Evolutionary conservation across 176 grass and related monocot species (phyloP).

Genomic region (Cenchrus fungigraminus): DNA sequence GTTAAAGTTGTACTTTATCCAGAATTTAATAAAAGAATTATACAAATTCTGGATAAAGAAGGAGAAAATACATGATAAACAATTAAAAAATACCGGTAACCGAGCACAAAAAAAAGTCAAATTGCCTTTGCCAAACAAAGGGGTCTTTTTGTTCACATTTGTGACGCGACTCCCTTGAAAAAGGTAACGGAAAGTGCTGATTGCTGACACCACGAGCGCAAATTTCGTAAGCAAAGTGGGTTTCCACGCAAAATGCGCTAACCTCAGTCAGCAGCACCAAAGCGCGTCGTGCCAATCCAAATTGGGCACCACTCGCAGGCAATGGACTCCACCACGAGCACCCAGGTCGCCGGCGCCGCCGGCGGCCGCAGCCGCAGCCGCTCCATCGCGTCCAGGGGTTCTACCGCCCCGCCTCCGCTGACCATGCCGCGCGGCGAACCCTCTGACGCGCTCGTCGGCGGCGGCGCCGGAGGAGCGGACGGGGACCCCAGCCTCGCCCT

Average conservation of each 20-base stretch:
- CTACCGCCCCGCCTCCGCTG: neutral
- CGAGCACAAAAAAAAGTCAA: neutral
- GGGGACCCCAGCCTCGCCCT: conserved; percentile 35
- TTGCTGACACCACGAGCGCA: neutral
- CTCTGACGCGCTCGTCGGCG: neutral
- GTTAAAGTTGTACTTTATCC: no score
- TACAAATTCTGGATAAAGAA: no score
- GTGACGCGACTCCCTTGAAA: neutral
- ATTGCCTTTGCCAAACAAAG: neutral
- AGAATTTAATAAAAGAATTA: no score
- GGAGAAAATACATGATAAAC: no score
- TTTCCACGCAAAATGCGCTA: conserved; percentile 18
- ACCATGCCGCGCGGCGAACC: neutral
- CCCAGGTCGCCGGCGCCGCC: conserved; percentile 30
- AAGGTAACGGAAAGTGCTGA: neutral
- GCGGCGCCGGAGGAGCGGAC: conserved; percentile 28
- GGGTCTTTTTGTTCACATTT: neutral
- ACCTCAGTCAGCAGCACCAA: neutral
- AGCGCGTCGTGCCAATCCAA: conserved; percentile 33
- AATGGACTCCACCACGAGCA: conserved; percentile 30
- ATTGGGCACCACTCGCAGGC: conserved; percentile 10
- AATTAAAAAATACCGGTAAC: no score
- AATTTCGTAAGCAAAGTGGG: conserved; percentile 5
- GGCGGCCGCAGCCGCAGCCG: neutral
- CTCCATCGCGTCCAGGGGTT: neutral